Evolutionary conservation across 2,329 filamentous ascomycete genomes (phyloP).

Genomic region (Arthrobotrys conoides): DNA sequence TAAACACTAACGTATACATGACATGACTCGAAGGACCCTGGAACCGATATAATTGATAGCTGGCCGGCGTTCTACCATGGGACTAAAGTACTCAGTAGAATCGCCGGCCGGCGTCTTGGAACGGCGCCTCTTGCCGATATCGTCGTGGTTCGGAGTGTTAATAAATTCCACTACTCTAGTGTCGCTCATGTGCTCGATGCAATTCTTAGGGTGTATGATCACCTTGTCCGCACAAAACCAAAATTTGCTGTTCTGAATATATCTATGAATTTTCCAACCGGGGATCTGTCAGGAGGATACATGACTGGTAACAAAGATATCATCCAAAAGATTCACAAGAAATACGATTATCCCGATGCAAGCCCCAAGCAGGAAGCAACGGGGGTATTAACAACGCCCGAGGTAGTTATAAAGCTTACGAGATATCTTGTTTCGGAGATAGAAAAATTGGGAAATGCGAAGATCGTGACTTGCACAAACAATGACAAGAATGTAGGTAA

Average conservation of each 20-base stretch:
- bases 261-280: not conserved
- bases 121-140: slow-evolving; percentile 16
- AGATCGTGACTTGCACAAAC: not conserved
- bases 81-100: slow-evolving; percentile 7
- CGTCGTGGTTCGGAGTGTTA: not conserved
- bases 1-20: not conserved
- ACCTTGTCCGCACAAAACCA: slow-evolving; percentile 10
- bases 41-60: not conserved
- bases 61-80: slow-evolving; percentile 4
- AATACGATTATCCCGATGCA: not conserved
- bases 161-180: not conserved
- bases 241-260: slow-evolving; percentile 1
- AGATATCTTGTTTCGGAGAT: not conserved
- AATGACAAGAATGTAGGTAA: not conserved
- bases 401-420: not conserved
- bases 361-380: not conserved
- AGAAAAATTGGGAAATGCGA: slow-evolving; percentile 1
- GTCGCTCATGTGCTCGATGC: slow-evolving; percentile 17
- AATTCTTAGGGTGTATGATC: slow-evolving; percentile 16
- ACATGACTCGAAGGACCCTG: not conserved
- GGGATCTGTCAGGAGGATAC: not conserved
- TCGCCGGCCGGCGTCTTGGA: slow-evolving; percentile 29
- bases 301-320: not conserved
- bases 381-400: not conserved
- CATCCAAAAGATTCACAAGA: not conserved